Evolutionary conservation across 116 monocot genomes (phyloP).

Genomic region (Trichopus zeylanicus): DNA sequence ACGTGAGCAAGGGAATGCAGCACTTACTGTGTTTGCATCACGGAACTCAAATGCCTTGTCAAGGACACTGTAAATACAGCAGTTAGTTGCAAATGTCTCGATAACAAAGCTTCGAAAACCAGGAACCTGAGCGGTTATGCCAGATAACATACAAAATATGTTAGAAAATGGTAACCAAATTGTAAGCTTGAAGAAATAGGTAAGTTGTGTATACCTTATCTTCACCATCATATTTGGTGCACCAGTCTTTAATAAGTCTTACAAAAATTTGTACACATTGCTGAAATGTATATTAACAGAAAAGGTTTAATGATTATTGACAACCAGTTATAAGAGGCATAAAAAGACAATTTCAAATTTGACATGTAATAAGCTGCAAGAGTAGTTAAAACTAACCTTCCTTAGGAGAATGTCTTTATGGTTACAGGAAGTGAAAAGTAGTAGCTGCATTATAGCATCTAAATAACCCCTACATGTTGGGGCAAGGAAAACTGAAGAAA

Average conservation of each 20-base stretch:
- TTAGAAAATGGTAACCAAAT: too few species aligned
- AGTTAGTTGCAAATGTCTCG: constrained; percentile 66
- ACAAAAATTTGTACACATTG: constrained; percentile 79
- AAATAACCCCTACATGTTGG: constrained; percentile 56
- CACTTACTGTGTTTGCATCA: constrained; percentile 79
- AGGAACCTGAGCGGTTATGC: constrained; percentile 55
- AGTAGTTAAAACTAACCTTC: constrained; percentile 38
- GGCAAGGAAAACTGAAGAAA: constrained; percentile 67
- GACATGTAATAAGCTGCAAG: background rate
- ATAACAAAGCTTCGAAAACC: constrained; percentile 78
- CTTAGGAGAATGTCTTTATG: constrained; percentile 74
- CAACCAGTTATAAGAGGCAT: background rate
- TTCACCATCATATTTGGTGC: constrained; percentile 41
- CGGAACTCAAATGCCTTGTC: constrained; percentile 82
- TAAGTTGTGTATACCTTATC: constrained; percentile 64
- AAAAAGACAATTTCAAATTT: background rate
- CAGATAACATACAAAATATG: too few species aligned
- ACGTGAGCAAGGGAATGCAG: background rate
- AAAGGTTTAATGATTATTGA: background rate
- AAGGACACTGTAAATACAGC: constrained; percentile 83
- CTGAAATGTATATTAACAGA: constrained; percentile 21
- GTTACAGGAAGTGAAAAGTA: constrained; percentile 62
- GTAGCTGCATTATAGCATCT: constrained; percentile 60
- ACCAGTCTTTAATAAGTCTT: constrained; percentile 87
- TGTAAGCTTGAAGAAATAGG: background rate